These are phyloP conservation scores for Sugiyamaella chiloensis DNA, from an alignment of 805 yeast species.

Conservation along the genomic window DNA sequence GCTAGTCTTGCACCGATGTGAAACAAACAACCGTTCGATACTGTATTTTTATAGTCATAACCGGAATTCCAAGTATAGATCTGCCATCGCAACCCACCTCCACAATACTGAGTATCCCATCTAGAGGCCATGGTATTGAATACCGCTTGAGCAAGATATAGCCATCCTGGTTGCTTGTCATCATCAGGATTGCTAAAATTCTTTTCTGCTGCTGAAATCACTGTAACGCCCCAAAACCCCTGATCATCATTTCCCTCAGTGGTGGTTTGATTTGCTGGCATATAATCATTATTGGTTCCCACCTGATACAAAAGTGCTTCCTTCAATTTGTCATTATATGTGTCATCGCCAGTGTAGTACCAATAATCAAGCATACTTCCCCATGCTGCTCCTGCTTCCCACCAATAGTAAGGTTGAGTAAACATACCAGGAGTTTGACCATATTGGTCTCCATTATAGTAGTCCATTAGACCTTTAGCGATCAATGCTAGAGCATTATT, in stretches of 20 bases:
- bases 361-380: conserved; percentile 81
- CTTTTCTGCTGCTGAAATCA: conserved; percentile 87
- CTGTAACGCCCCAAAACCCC: conserved; percentile 94
- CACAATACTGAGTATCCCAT: conserved; percentile 76
- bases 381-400: conserved; percentile 98
- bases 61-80: conserved; percentile 93
- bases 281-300: conserved; percentile 70
- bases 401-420: conserved; percentile 91
- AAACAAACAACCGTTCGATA: conserved; percentile 87
- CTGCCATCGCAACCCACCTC: conserved; percentile 96
- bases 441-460: conserved; percentile 56
- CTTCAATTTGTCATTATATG: conserved; percentile 57
- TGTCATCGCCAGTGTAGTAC: conserved; percentile 63
- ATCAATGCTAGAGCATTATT: conserved; percentile 50
- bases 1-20: conserved; percentile 85
- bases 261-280: conserved; percentile 83
- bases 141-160: conserved; percentile 79
- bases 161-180: conserved; percentile 71
- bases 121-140: conserved; percentile 86
- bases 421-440: conserved; percentile 91
- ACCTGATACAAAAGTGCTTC: conserved; percentile 69
- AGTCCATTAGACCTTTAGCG: conserved; percentile 62
- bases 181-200: conserved; percentile 70
- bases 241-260: conserved; percentile 98
- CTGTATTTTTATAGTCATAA: conserved; percentile 86